Percentiles rank a stretch among this genome's conserved stretches.
phyloP scores from a whole-genome alignment of 495 filamentous ascomycete genomes.

The Paragyromitra xinjiangensis region DNA sequence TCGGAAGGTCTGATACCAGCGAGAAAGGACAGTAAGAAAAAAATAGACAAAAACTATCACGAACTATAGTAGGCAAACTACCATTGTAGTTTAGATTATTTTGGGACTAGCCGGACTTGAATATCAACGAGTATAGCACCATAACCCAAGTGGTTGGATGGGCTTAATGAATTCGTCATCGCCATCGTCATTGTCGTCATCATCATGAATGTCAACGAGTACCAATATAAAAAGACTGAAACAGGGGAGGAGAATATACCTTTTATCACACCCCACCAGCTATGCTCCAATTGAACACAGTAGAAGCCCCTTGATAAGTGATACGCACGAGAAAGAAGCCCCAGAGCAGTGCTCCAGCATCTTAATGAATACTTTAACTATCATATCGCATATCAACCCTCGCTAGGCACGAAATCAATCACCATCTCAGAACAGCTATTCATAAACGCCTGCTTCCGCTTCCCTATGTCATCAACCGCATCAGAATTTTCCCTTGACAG shows the following conservation, averaged over 20 bases:
- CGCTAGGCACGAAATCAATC: background rate
- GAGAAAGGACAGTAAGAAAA: no score
- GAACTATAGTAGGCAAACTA: background rate
- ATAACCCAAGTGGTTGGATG: no score
- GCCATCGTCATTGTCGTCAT: no score
- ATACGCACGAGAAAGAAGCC: background rate
- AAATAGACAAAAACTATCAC: no score
- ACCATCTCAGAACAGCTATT: background rate
- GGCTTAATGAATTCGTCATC: no score
- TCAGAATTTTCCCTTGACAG: background rate
- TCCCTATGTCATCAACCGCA: background rate
- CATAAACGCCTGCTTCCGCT: constrained; percentile 7
- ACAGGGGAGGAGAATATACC: background rate
- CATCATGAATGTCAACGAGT: no score
- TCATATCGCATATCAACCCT: background rate
- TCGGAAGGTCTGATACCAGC: no score
- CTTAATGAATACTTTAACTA: background rate
- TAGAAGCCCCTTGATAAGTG: background rate
- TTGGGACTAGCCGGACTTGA: no score
- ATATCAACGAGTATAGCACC: no score
- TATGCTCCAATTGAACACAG: background rate
- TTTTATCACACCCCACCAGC: background rate
- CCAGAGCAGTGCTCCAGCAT: background rate
- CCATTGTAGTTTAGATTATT: background rate
- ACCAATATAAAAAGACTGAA: background rate